Conservation (phyloP, 1,139 yeast species). For the Neolecta irregularis region DNA sequence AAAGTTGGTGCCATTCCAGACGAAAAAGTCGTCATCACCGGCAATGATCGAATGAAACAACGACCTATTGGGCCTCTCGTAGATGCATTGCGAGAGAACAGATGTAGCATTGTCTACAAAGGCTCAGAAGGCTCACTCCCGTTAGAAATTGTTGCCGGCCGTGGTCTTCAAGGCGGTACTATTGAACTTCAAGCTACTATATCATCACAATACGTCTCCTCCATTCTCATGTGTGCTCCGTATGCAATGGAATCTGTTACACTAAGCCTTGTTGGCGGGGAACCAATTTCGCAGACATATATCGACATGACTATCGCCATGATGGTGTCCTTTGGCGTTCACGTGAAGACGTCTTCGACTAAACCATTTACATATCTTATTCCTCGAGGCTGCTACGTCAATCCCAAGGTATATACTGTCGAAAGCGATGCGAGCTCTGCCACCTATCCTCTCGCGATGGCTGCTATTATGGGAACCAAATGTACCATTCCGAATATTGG, state of each 20-base stretch:
- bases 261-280: constrained; percentile 79
- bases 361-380: constrained; percentile 77
- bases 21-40: constrained; percentile 54
- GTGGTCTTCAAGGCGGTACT: constrained; percentile 72
- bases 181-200: constrained; percentile 91
- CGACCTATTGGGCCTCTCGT: constrained; percentile 95
- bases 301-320: constrained; percentile 93
- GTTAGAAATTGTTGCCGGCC: constrained; percentile 42
- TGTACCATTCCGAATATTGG: constrained; percentile 94
- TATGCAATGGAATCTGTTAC: constrained; percentile 83
- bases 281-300: constrained; percentile 88
- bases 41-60: constrained; percentile 94
- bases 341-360: constrained; percentile 52
- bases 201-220: constrained; percentile 93
- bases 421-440: constrained; percentile 99
- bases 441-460: constrained; percentile 92
- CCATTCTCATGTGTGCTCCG: constrained; percentile 94
- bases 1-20: constrained; percentile 27
- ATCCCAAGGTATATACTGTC: constrained; percentile 72
- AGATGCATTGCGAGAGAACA: constrained; percentile 71
- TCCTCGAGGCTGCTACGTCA: constrained; percentile 65
- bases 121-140: constrained; percentile 79
- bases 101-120: constrained; percentile 55
- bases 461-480: constrained; percentile 91
- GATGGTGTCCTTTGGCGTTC: constrained; percentile 83